A percentile compares a stretch with the other conserved stretches of the same genome.
Evolutionary conservation across 345 rosid genomes (phyloP).

Genomic region (Murraya koenigii): DNA sequence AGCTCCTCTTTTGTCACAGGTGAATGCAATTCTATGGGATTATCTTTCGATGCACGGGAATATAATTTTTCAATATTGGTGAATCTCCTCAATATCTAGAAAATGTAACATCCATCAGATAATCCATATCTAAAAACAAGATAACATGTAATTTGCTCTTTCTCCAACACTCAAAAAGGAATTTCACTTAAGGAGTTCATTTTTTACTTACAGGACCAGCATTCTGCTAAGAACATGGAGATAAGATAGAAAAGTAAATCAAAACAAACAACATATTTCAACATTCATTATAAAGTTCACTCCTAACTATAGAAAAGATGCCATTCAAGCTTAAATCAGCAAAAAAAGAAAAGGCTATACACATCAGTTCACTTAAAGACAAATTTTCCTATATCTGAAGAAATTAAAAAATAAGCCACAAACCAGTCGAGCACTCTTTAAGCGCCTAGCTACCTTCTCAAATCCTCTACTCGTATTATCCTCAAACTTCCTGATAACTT

Average conservation of each 20-base stretch:
- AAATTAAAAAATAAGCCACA: no score
- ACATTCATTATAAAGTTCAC: neutral
- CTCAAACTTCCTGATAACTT: conserved; percentile 49
- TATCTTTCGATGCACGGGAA: conserved; percentile 68
- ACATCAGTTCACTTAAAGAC: neutral
- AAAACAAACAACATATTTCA: neutral
- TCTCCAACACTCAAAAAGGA: conserved; percentile 2
- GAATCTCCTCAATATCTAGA: conserved; percentile 55
- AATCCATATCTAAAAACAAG: neutral
- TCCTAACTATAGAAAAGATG: neutral
- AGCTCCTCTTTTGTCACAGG: conserved; percentile 77
- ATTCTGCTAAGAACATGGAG: neutral
- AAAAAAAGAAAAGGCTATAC: neutral
- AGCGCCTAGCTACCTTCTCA: conserved; percentile 77
- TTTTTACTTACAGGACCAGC: neutral
- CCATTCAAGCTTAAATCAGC: neutral
- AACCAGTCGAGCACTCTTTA: conserved; percentile 48
- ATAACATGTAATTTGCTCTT: neutral
- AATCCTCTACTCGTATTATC: conserved; percentile 57
- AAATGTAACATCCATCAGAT: conserved; percentile 13
- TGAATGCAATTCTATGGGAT: conserved; percentile 59
- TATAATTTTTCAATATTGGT: conserved; percentile 61
- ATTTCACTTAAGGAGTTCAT: neutral
- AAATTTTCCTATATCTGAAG: neutral
- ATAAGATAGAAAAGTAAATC: neutral